These are phyloP conservation scores for Colletotrichum trifolii DNA, from an alignment of 2,329 filamentous ascomycete species.

Conservation along the genomic window DNA sequence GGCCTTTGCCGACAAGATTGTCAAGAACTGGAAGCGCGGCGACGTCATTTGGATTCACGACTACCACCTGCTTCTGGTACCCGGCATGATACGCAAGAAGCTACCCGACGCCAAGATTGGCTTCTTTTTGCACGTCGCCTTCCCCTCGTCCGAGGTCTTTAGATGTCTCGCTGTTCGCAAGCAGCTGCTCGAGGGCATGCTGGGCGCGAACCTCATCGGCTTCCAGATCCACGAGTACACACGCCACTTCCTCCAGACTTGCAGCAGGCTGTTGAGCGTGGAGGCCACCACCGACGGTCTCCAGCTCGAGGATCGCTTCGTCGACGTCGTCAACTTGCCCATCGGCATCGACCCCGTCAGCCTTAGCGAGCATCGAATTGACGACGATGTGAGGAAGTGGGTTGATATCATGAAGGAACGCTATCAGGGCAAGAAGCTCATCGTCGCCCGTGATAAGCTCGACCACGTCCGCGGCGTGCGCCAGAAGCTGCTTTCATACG, in stretches of 20 bases:
- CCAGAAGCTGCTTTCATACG: constrained; percentile 92
- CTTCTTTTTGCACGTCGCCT: constrained; percentile 94
- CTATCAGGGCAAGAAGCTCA: constrained; percentile 88
- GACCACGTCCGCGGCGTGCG: constrained; percentile 92
- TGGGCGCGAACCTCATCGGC: constrained; percentile 90
- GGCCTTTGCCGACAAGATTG: constrained; percentile 89
- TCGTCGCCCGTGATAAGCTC: constrained; percentile 93
- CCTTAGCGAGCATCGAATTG: constrained; percentile 76
- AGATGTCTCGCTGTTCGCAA: constrained; percentile 88
- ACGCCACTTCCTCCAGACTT: constrained; percentile 94
- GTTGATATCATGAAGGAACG: constrained; percentile 82
- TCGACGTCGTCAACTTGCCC: constrained; percentile 85
- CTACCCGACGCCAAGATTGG: constrained; percentile 94
- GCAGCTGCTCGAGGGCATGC: constrained; percentile 89
- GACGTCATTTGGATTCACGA: constrained; percentile 97
- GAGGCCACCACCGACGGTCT: constrained; percentile 90
- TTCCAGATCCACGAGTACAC: constrained; percentile 96
- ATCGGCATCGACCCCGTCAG: constrained; percentile 92
- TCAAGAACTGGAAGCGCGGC: constrained; percentile 92
- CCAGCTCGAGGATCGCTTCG: constrained; percentile 91
- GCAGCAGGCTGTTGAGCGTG: constrained; percentile 88
- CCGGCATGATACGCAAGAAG: constrained; percentile 88
- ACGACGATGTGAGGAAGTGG: constrained; percentile 81
- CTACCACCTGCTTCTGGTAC: constrained; percentile 91
- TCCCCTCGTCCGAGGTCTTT: constrained; percentile 96